phyloP scores from a whole-genome alignment of 805 yeast species.

The Yamadazyma nakazawae region DNA sequence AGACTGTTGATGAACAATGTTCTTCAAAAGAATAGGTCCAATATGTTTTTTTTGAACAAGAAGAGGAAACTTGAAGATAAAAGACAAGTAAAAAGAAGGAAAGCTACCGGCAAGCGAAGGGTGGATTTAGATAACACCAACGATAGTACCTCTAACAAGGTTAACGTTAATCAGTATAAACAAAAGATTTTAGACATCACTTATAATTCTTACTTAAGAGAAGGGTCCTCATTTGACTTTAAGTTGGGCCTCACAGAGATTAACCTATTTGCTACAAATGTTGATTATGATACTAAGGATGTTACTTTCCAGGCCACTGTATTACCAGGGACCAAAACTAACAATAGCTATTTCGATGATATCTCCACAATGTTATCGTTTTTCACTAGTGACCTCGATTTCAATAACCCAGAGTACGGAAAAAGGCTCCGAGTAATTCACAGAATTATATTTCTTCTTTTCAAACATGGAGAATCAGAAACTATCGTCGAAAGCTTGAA shows the following conservation, averaged over 20 bases:
- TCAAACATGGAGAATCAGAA: constrained; percentile 2
- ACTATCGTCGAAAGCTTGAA: constrained; percentile 5
- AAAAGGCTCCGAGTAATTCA: constrained; percentile 1
- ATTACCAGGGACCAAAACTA: background rate
- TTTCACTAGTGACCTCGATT: constrained; percentile 1
- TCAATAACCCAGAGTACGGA: background rate
- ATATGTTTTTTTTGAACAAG: background rate
- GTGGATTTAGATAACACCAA: background rate
- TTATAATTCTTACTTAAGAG: constrained; percentile 19
- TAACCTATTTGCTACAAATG: constrained; percentile 20
- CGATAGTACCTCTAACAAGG: constrained; percentile 13
- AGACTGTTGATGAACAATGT: constrained; percentile 2
- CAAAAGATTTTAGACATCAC: constrained; percentile 12
- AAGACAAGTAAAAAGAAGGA: constrained; percentile 17
- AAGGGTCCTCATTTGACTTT: constrained; percentile 22
- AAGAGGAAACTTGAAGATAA: constrained; percentile 19
- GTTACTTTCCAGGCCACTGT: constrained; percentile 6
- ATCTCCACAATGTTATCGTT: background rate
- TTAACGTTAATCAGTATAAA: background rate
- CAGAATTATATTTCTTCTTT: constrained; percentile 1
- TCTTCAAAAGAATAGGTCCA: background rate
- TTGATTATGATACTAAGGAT: constrained; percentile 15
- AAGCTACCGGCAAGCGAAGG: background rate
- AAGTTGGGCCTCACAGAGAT: constrained; percentile 5
- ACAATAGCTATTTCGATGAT: constrained; percentile 1